Evolutionary conservation across 805 yeast species (phyloP).

Genomic region (Cyberlindnera nakhonratchasimensis): DNA sequence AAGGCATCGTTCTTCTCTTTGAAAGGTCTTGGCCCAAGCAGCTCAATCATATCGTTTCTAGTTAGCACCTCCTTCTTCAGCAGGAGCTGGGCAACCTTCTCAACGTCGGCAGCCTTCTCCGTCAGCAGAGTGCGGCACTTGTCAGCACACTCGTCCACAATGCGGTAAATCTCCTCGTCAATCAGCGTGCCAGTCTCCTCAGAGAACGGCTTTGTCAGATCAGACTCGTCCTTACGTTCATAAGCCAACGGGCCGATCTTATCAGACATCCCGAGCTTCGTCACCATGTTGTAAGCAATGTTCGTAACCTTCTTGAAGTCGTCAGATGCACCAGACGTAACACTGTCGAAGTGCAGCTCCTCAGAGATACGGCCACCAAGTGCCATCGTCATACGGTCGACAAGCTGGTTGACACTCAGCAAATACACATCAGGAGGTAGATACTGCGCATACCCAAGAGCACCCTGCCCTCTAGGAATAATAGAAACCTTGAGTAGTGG

Average conservation of each 20-base stretch:
- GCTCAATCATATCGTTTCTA: slow-evolving; percentile 87
- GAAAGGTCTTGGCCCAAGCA: slow-evolving; percentile 90
- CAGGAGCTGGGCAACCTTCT: slow-evolving; percentile 81
- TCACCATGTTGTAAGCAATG: slow-evolving; percentile 92
- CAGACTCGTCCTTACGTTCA: slow-evolving; percentile 64
- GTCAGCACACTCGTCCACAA: slow-evolving; percentile 71
- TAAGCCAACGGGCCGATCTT: slow-evolving; percentile 76
- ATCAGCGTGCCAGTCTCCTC: slow-evolving; percentile 80
- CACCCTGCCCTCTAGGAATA: slow-evolving; percentile 95
- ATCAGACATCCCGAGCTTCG: slow-evolving; percentile 85
- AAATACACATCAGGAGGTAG: slow-evolving; percentile 90
- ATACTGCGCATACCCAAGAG: slow-evolving; percentile 96
- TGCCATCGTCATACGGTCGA: slow-evolving; percentile 93
- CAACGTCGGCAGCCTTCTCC: slow-evolving; percentile 73
- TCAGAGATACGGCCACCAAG: slow-evolving; percentile 97
- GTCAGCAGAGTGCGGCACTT: slow-evolving; percentile 65
- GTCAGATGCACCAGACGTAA: slow-evolving; percentile 94
- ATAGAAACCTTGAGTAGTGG: slow-evolving; percentile 94
- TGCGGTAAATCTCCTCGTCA: slow-evolving; percentile 77
- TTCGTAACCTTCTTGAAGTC: slow-evolving; percentile 95
- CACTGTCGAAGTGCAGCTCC: slow-evolving; percentile 86
- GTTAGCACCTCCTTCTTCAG: slow-evolving; percentile 85
- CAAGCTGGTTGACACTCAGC: slow-evolving; percentile 70
- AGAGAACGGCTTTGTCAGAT: slow-evolving; percentile 81
- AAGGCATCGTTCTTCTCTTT: slow-evolving; percentile 89